A percentile compares a stretch with the other conserved stretches of the same genome.
Conservation (phyloP, 805 yeast species). For the Wickerhamomyces xylosicus region DNA sequence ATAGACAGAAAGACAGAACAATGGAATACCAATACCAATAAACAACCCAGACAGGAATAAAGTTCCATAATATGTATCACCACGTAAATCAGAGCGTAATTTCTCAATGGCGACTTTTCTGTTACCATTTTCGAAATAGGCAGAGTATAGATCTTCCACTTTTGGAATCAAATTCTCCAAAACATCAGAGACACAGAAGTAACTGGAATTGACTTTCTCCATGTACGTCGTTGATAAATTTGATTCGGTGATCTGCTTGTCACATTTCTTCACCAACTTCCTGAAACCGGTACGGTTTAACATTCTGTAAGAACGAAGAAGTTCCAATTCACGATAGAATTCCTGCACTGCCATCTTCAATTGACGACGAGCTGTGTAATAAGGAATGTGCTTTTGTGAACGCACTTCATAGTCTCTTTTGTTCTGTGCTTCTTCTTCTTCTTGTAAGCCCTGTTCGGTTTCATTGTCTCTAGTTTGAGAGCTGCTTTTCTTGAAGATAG, state of each 20-base stretch:
- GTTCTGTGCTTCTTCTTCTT: conserved; percentile 19
- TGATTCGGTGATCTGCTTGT: conserved; percentile 52
- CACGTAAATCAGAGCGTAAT: conserved; percentile 37
- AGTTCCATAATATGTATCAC: conserved; percentile 25
- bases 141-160: conserved; percentile 59
- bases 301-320: conserved; percentile 59
- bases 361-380: conserved; percentile 54
- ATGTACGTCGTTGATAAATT: conserved; percentile 36
- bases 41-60: conserved; percentile 57
- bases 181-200: conserved; percentile 53
- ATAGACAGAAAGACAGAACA: conserved; percentile 50
- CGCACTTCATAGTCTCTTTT: conserved; percentile 35
- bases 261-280: conserved; percentile 84
- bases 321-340: conserved; percentile 62
- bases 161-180: conserved; percentile 53
- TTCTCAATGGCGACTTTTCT: conserved; percentile 60
- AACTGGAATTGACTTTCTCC: conserved; percentile 44
- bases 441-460: too few species aligned
- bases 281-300: conserved; percentile 83
- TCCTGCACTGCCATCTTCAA: conserved; percentile 61
- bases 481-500: neutral
- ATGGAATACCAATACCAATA: conserved; percentile 62
- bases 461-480: neutral
- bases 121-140: conserved; percentile 59
- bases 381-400: conserved; percentile 34